These are phyloP conservation scores for Fusarium gaditjirri DNA, from an alignment of 2,329 filamentous ascomycete genomes.

Conservation along the genomic window DNA sequence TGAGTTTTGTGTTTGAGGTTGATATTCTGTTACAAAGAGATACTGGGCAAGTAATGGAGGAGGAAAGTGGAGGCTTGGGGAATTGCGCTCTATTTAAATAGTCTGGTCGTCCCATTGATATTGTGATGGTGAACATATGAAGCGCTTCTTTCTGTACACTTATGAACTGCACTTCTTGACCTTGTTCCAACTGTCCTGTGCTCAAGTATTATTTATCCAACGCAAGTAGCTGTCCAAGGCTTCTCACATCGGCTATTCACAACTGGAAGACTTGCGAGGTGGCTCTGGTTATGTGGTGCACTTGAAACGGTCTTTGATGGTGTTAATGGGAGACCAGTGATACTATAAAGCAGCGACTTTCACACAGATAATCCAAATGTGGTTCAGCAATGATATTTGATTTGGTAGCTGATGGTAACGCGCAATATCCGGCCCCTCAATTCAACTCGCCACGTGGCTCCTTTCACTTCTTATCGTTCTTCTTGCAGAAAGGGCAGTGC, in stretches of 20 bases:
- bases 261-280: accelerated
- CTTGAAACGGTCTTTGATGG: neutral
- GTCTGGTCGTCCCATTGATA: accelerated
- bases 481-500: accelerated
- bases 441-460: no score
- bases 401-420: neutral
- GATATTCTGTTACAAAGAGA: neutral
- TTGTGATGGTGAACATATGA: neutral
- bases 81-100: no score
- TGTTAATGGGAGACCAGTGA: accelerated
- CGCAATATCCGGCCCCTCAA: no score
- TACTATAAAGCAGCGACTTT: neutral
- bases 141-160: accelerated
- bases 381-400: neutral
- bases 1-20: accelerated
- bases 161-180: accelerated
- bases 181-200: accelerated
- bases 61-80: no score
- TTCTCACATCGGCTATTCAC: neutral
- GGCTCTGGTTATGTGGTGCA: no score
- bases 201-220: accelerated
- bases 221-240: accelerated
- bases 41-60: accelerated
- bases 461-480: neutral
- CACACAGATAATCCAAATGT: no score